These are phyloP conservation scores for Boletus rex-veris DNA, from an alignment of 768 basidiomycete species.

Conservation along the genomic window DNA sequence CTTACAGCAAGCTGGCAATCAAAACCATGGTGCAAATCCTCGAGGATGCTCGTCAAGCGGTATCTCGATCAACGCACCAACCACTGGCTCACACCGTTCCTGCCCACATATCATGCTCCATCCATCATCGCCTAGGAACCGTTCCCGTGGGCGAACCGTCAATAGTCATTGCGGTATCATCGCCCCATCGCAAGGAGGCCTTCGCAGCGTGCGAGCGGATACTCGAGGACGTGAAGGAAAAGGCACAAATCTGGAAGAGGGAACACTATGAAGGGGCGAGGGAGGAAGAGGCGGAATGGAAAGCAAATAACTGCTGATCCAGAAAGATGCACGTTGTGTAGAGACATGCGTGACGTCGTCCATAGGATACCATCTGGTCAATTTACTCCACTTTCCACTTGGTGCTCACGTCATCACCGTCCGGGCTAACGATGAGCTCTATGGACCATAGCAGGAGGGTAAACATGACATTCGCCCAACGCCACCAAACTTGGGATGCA, in stretches of 20 bases:
- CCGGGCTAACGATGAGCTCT: constrained; percentile 76
- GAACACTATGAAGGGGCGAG: constrained; percentile 77
- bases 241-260: constrained; percentile 88
- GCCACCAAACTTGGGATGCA: constrained; percentile 91
- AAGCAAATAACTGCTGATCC: constrained; percentile 46
- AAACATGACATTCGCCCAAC: constrained; percentile 89
- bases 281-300: constrained; percentile 66
- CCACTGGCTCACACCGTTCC: constrained; percentile 21
- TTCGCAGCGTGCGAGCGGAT: constrained; percentile 78
- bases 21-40: constrained; percentile 70
- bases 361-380: constrained; percentile 6
- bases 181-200: constrained; percentile 79
- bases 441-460: constrained; percentile 80
- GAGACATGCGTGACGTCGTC: constrained; percentile 5
- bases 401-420: constrained; percentile 62
- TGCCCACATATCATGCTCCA: constrained; percentile 53
- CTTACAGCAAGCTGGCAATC: constrained; percentile 76
- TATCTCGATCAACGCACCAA: constrained; percentile 44
- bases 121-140: constrained; percentile 74
- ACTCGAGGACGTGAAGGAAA: constrained; percentile 81
- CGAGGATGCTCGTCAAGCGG: constrained; percentile 39
- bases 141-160: constrained; percentile 79
- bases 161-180: constrained; percentile 81
- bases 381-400: constrained; percentile 72
- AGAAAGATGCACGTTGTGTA: background rate